Base-by-base conservation (phyloP, 306 rosid genomes). In the Acacia crassicarpa region DNA sequence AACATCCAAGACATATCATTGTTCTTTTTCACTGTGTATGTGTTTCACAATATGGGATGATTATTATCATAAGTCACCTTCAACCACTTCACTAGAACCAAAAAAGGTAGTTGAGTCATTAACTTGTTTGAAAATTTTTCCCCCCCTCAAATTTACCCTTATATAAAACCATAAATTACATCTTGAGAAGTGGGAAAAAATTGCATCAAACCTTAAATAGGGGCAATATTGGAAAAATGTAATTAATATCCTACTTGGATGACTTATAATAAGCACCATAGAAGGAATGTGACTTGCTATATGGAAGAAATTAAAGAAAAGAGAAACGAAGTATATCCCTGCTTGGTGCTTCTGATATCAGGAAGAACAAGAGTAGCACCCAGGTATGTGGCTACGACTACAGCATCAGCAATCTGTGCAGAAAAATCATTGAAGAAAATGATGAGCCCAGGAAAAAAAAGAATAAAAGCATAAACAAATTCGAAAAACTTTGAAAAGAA, bases 281-380 rank as follows among this genome's bases (percentile, higher is more conserved):
- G 19, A 48, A 19, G 14, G 53, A 48, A 48, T 12, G 53, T 48
- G 53, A 48, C 17, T 48, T 48, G 53, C 19, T 2, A 48, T 2
- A 12, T 16, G 19, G 56, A 49, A 13, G n/a, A 3, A 49, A 16
- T 49, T 49, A 49, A 15, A 35, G 9, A 12, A 38, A 3, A 33
- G 23, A 16, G 2, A 16, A 1, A 17, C 0, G 30, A 40, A 41
- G 83, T 1, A 35, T 84, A n/a, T 79, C 84, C 86, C 5, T 76
- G 79, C 25, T 78, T 79, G 72, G 43, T 75, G 72, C 72, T 67
- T 53, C 35, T 84, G 86, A 87, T 87, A 59, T 84, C 81, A 72
- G 88, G 90, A 84, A 84, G 78, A 22, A 87, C 83, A 6, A 87
- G 90, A 63, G 86, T 84, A 23, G 90, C 90, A 72, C 83, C 88